Evolutionary conservation across 306 rosid genomes (phyloP).

Genomic region (Oemleria cerasiformis): DNA sequence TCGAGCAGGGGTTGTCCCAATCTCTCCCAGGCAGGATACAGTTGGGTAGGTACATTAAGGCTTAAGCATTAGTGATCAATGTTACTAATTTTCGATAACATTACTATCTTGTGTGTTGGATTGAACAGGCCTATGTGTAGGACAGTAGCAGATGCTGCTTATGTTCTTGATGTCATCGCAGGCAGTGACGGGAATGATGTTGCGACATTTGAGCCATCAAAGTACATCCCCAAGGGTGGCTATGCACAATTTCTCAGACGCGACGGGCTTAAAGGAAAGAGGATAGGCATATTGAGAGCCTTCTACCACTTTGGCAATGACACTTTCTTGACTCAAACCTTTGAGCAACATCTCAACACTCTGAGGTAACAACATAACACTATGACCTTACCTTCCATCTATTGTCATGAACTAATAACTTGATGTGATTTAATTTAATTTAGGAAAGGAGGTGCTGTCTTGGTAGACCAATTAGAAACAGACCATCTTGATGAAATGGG

Average conservation of each 20-base stretch:
- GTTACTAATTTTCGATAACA: too few species aligned
- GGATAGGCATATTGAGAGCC: slow-evolving; percentile 43
- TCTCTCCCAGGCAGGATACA: too few species aligned
- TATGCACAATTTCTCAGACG: slow-evolving; percentile 47
- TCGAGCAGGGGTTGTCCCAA: too few species aligned
- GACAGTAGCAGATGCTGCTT: slow-evolving; percentile 62
- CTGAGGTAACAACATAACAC: slow-evolving; percentile 42
- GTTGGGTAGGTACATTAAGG: too few species aligned
- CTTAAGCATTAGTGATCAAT: too few species aligned
- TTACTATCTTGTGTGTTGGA: not conserved
- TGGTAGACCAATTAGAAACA: slow-evolving; percentile 58
- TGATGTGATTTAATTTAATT: not conserved
- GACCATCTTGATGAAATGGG: slow-evolving; percentile 31
- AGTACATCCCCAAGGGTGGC: slow-evolving; percentile 48
- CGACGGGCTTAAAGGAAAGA: slow-evolving; percentile 56
- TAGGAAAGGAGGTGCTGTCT: slow-evolving; percentile 57
- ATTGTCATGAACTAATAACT: not conserved
- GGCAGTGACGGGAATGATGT: slow-evolving; percentile 41
- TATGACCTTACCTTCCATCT: not conserved
- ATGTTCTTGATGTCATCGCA: slow-evolving; percentile 46
- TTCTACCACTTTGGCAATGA: slow-evolving; percentile 28
- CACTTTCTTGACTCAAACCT: slow-evolving; percentile 25
- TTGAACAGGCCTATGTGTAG: slow-evolving; percentile 55
- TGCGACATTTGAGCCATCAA: slow-evolving; percentile 40
- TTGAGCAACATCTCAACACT: slow-evolving; percentile 33